These are phyloP conservation scores for Fonsecaea nubica DNA, from an alignment of 2,329 filamentous ascomycete species.

Conservation along the genomic window DNA sequence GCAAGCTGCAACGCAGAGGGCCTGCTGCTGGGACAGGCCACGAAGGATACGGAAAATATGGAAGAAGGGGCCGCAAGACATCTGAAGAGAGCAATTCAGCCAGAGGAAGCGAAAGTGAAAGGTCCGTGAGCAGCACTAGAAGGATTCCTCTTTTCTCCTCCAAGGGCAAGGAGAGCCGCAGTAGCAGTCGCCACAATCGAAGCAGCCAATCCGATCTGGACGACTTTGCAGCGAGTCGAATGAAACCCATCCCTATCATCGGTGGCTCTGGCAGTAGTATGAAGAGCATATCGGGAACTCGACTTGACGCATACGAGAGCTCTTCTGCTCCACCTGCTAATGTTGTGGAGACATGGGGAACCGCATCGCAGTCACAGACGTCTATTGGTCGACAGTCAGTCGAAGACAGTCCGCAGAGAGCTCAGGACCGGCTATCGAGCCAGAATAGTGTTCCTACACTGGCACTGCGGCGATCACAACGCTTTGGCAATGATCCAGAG, in stretches of 20 bases:
- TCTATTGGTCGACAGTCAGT: slow-evolving; percentile 44
- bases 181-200: slow-evolving; percentile 42
- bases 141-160: slow-evolving; percentile 49
- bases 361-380: slow-evolving; percentile 37
- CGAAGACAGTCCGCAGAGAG: slow-evolving; percentile 38
- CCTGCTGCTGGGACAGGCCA: slow-evolving; percentile 93
- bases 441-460: slow-evolving; percentile 25
- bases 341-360: slow-evolving; percentile 38
- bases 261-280: slow-evolving; percentile 49
- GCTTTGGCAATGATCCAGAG: slow-evolving; percentile 33
- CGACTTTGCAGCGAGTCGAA: slow-evolving; percentile 55
- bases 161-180: slow-evolving; percentile 50
- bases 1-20: slow-evolving; percentile 75
- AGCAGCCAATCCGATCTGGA: slow-evolving; percentile 53
- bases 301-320: slow-evolving; percentile 50
- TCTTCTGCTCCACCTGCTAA: slow-evolving; percentile 44
- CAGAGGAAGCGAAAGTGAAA: slow-evolving; percentile 47
- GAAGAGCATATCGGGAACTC: slow-evolving; percentile 47
- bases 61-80: slow-evolving; percentile 52
- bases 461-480: slow-evolving; percentile 38
- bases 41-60: slow-evolving; percentile 66
- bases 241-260: slow-evolving; percentile 58
- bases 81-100: slow-evolving; percentile 47
- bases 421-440: neutral
- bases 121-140: slow-evolving; percentile 46